Evolutionary conservation across 2,329 filamentous ascomycete species (phyloP).

Genomic region (Diaporthe aspalathi): DNA sequence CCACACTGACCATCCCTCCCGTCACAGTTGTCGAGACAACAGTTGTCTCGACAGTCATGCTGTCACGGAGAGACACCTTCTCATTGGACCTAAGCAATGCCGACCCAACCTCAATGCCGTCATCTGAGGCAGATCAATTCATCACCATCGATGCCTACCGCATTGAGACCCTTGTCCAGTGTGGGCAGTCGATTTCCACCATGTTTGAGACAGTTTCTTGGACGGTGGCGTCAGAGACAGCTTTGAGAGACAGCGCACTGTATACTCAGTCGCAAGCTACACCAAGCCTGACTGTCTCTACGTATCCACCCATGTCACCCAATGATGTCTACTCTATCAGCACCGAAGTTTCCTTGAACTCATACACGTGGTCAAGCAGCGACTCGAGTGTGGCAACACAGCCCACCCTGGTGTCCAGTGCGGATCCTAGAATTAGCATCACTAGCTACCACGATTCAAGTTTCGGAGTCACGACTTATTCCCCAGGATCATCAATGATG

Average conservation of each 20-base stretch:
- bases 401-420: background rate
- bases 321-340: background rate
- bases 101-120: background rate
- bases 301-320: background rate
- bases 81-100: background rate
- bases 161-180: background rate
- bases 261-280: background rate
- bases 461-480: background rate
- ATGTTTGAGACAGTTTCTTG: background rate
- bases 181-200: constrained; percentile 5
- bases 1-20: background rate
- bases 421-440: background rate
- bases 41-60: background rate
- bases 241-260: background rate
- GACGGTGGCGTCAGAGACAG: background rate
- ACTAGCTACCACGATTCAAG: background rate
- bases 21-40: background rate
- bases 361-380: background rate
- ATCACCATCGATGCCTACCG: background rate
- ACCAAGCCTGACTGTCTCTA: background rate
- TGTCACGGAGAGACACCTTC: background rate
- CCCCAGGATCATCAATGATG: background rate
- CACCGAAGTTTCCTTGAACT: background rate
- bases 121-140: background rate
- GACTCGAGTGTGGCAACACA: background rate